Evolutionary conservation across 805 yeast genomes (phyloP).

Genomic region (Metschnikowia drakensbergensis): DNA sequence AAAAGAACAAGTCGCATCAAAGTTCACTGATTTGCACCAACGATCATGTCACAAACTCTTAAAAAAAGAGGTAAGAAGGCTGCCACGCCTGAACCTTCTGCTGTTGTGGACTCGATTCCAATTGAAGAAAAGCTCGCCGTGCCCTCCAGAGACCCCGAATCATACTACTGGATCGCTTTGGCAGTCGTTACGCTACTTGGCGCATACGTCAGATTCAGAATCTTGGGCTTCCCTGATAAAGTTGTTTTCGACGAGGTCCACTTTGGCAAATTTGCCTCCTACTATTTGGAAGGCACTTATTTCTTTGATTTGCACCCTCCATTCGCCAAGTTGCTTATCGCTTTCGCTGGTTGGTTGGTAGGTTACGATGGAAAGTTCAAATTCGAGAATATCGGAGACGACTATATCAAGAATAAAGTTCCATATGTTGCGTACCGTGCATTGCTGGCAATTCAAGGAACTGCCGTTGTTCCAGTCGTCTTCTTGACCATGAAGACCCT

Average conservation of each 20-base stretch:
- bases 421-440: conserved; percentile 84
- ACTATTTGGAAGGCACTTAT: conserved; percentile 83
- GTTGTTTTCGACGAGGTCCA: conserved; percentile 88
- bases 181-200: conserved; percentile 41
- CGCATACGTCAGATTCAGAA: conserved; percentile 53
- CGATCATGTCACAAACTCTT: conserved; percentile 26
- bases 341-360: conserved; percentile 80
- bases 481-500: conserved; percentile 83
- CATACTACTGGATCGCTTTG: conserved; percentile 33
- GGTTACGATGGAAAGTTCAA: conserved; percentile 93
- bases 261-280: conserved; percentile 81
- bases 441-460: conserved; percentile 75
- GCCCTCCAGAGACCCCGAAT: conserved; percentile 24
- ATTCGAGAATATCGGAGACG: conserved; percentile 85
- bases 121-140: conserved; percentile 1
- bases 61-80: conserved; percentile 28
- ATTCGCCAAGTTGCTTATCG: conserved; percentile 89
- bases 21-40: neutral
- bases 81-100: conserved; percentile 9
- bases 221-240: conserved; percentile 60
- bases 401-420: conserved; percentile 70
- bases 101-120: neutral
- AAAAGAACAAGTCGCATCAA: neutral
- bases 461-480: conserved; percentile 77
- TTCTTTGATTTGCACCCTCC: conserved; percentile 98